Base-by-base conservation (phyloP, 83 land plant species). In the Picea abies region DNA sequence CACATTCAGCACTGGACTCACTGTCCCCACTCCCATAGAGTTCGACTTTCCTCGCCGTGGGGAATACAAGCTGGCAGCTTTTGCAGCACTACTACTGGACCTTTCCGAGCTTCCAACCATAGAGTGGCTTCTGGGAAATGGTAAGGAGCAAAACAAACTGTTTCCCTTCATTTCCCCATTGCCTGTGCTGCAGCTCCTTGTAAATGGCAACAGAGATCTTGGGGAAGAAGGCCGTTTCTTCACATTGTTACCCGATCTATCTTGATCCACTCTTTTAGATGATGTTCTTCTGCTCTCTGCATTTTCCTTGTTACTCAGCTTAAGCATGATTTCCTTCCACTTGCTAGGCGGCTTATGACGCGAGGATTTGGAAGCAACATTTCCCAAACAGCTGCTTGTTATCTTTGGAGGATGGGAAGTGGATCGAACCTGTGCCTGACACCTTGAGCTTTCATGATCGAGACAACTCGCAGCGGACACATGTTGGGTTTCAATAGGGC, bases 51-150 rank as follows among this genome's bases (percentile, higher is more conserved):
- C 56, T 49, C 11, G 56, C 56, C 56, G 1, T 49, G 56, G 56
- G 56, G 11, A 49, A 49, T 49, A 49, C 56, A 49, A 49, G 12
- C 56, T 49, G 56, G 56, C 56, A 9, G 56, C 56, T 49, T 49
- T 49, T 49, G 56, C 11, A 49, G 12, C 56, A 49, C 11, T 49
- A 49, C 56, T 10, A 49, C 56, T 49, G 12, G 11, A 49, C 11
- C 56, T 47, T 9, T 47, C 52, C 10, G 1, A 47, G 52, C 7
- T 47, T 7, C 52, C 9, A 47, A n/a, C 12, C 12, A 10, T 49
- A 26, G 80, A 35, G 15, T 79, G 17, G 65, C 80, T 79, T 35
- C 80, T 60, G 22, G 80, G 19, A 61, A 79, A 79, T n/a, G 80
- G 80, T 10, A 60, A 60, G 11, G 44, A 25, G 41, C 44, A 78